A percentile compares a stretch with the other conserved stretches of the same genome.
Evolutionary conservation across 495 filamentous ascomycete species (phyloP).

Genomic region (Tuber melanosporum): DNA sequence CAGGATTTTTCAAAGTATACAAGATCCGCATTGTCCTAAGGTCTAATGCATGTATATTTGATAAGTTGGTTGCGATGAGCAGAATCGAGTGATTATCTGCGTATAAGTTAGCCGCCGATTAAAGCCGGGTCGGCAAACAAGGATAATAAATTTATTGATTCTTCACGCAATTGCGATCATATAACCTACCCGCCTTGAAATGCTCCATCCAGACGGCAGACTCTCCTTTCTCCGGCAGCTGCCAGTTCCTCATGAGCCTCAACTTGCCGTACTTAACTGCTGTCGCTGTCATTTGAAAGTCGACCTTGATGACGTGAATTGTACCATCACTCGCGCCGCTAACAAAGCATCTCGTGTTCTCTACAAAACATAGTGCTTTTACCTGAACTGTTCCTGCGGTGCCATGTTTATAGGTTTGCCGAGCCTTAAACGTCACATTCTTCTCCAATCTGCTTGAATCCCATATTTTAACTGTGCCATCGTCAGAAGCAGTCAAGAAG

Average conservation of each 20-base stretch:
- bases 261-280: slow-evolving; percentile 70
- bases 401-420: slow-evolving; percentile 78
- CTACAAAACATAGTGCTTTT: slow-evolving; percentile 77
- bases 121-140: too few species aligned
- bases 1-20: slow-evolving; percentile 77
- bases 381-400: slow-evolving; percentile 56
- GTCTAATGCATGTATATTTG: slow-evolving; percentile 74
- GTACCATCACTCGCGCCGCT: slow-evolving; percentile 86
- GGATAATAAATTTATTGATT: too few species aligned
- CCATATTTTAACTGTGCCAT: slow-evolving; percentile 89
- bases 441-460: slow-evolving; percentile 82
- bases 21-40: slow-evolving; percentile 78
- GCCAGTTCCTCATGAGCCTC: slow-evolving; percentile 68
- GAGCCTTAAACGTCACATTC: slow-evolving; percentile 75
- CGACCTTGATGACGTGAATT: slow-evolving; percentile 80
- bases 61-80: slow-evolving; percentile 78
- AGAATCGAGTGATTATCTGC: slow-evolving; percentile 68
- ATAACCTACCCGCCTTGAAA: slow-evolving; percentile 55
- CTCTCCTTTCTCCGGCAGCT: slow-evolving; percentile 60
- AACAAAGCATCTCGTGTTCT: slow-evolving; percentile 88
- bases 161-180: background rate
- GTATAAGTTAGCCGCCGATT: slow-evolving; percentile 10
- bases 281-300: slow-evolving; percentile 56
- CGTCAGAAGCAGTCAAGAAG: slow-evolving; percentile 89
- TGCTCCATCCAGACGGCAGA: slow-evolving; percentile 89